Percentiles rank a stretch among this genome's conserved stretches.
These are phyloP conservation scores for Saccharomycopsis synnaedendra DNA, from an alignment of 805 yeast species.

Conservation along the genomic window DNA sequence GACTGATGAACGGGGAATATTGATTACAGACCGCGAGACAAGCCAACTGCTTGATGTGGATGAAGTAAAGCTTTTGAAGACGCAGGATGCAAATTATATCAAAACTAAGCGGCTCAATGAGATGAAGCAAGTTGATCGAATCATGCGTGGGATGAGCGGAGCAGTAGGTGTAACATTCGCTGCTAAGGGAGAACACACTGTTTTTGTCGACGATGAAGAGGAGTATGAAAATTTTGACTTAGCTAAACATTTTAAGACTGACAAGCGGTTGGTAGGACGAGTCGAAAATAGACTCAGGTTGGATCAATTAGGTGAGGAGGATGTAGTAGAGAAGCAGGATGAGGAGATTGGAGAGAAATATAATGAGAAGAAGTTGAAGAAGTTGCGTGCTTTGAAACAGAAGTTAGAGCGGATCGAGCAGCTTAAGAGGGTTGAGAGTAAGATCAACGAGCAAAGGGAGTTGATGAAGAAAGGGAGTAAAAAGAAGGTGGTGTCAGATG, in stretches of 20 bases:
- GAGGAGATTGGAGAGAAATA: conserved; percentile 23
- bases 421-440: conserved; percentile 53
- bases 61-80: conserved; percentile 72
- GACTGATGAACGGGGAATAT: conserved; percentile 61
- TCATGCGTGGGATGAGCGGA: conserved; percentile 25
- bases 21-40: conserved; percentile 45
- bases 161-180: conserved; percentile 31
- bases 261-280: conserved; percentile 44
- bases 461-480: conserved; percentile 85
- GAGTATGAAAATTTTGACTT: conserved; percentile 51
- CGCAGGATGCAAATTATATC: conserved; percentile 85
- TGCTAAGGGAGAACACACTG: conserved; percentile 68
- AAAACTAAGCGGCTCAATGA: conserved; percentile 69
- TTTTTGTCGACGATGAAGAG: conserved; percentile 61
- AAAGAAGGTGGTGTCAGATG: conserved; percentile 54
- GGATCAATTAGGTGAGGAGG: conserved; percentile 28
- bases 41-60: conserved; percentile 50
- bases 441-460: conserved; percentile 71
- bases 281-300: conserved; percentile 62
- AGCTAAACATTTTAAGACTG: conserved; percentile 60
- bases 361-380: conserved; percentile 47
- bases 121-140: conserved; percentile 44
- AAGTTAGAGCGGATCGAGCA: conserved; percentile 62
- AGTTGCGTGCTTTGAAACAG: conserved; percentile 45
- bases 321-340: conserved; percentile 10